Evolutionary conservation across 352 stramenopile species (phyloP), one percentile per base, ranked within the genome.

Genomic region (Phytophthora uliginosa): DNA sequence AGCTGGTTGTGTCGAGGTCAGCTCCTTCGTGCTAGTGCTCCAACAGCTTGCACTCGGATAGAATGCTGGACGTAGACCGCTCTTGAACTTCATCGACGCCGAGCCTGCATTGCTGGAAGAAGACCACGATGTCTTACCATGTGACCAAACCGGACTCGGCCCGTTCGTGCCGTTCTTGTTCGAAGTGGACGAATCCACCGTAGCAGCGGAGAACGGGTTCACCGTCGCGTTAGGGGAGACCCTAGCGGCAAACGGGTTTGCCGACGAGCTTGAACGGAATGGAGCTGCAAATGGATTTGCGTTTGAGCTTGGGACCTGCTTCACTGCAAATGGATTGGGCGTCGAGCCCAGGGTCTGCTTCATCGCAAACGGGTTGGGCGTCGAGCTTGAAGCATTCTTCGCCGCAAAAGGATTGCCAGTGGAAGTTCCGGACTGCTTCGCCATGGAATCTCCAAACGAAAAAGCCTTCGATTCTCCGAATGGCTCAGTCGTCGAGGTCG

Each of bases 81-180:
- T 54, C 31, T 69, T 69, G 58, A 73, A 73, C 40, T 73, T 69
- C 12, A 22, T 28, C 15, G 59, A 63, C 52, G 58, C 59, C 24
- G 50, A 56, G 17, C 54, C 31, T 57, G 38, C 31, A 50, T 10
- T 15, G 31, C 26, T 33, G 31, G 28, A 9, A 28, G 57, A 42
- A 45, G 36, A n/a, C 50, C 38, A 33, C 26, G 26, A 22, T 22
- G 26, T 7, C 12, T 58, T 9, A 17, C 38, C 62, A 36, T 38
- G 28, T 57, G 45, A 28, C 62, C 62, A 63, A 36, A n/a, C 40
- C 12, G 54, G 40, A 31, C 26, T 28, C 28, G 66, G 20, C 13
- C 48, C 40, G 6, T 31, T 31, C 28, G 28, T 57, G 59, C 51
- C 4, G 8, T 67, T 60, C 33, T 36, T 66, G 42, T 26, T 50